Percentiles rank a stretch among this genome's conserved stretches.
These are phyloP conservation scores for Talaromyces piceae DNA, from an alignment of 2,329 filamentous ascomycete genomes.

Conservation along the genomic window DNA sequence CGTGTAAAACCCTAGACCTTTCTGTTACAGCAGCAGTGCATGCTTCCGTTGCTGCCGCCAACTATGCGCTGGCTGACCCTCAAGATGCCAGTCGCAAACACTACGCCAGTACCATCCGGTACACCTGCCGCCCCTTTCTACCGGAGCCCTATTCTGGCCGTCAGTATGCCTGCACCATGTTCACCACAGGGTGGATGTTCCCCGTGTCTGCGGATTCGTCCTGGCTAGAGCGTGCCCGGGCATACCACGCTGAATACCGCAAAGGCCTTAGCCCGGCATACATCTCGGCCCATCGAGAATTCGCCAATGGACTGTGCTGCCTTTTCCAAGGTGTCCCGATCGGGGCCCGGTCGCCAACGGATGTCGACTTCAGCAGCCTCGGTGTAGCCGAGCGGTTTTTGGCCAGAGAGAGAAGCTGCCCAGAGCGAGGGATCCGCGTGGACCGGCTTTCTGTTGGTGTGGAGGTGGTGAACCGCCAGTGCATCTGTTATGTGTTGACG, in stretches of 20 bases:
- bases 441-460: slow-evolving; percentile 22
- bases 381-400: slow-evolving; percentile 13
- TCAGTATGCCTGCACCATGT: slow-evolving; percentile 15
- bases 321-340: slow-evolving; percentile 16
- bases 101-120: slow-evolving; percentile 25
- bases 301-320: slow-evolving; percentile 18
- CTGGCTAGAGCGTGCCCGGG: slow-evolving; percentile 13
- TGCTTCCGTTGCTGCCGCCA: slow-evolving; percentile 23
- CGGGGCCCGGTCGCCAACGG: slow-evolving; percentile 19
- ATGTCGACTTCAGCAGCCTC: slow-evolving; percentile 20
- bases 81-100: slow-evolving; percentile 15
- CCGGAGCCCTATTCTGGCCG: slow-evolving; percentile 20
- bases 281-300: slow-evolving; percentile 20
- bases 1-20: slow-evolving; percentile 13
- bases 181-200: slow-evolving; percentile 13
- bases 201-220: slow-evolving; percentile 9
- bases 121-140: slow-evolving; percentile 21
- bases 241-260: slow-evolving; percentile 16
- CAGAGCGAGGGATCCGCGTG: slow-evolving; percentile 18
- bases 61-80: slow-evolving; percentile 17
- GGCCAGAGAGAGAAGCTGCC: slow-evolving; percentile 18
- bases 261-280: slow-evolving; percentile 15
- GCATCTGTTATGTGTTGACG: slow-evolving; percentile 23
- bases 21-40: slow-evolving; percentile 25
- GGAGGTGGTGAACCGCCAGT: slow-evolving; percentile 24